A percentile compares a stretch with the other conserved stretches of the same genome.
These are phyloP conservation scores for Secale cereale DNA, from an alignment of 176 grass and related monocot species.

Conservation along the genomic window DNA sequence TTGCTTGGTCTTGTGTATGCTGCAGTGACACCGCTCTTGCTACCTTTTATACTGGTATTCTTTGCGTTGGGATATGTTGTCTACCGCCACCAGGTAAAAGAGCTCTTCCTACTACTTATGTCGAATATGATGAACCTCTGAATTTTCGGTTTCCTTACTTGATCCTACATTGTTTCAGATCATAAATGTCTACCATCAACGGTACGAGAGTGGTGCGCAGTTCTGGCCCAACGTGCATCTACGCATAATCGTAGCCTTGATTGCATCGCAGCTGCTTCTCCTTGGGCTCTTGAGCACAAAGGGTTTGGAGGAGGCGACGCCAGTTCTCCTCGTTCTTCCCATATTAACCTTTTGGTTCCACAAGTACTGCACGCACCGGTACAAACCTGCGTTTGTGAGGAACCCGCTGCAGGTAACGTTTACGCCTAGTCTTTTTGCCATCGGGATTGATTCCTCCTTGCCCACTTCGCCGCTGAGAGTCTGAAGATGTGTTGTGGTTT, in stretches of 20 bases:
- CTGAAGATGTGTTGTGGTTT: background rate
- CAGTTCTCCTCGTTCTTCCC: constrained; percentile 70
- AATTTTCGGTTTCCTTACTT: constrained; percentile 3
- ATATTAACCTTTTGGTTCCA: constrained; percentile 85
- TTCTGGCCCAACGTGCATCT: constrained; percentile 94
- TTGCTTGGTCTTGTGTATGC: constrained; percentile 91
- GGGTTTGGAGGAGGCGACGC: constrained; percentile 44
- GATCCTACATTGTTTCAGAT: constrained; percentile 40
- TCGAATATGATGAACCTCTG: background rate
- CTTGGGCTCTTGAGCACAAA: constrained; percentile 84
- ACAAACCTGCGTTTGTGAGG: constrained; percentile 66
- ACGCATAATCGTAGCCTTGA: constrained; percentile 66
- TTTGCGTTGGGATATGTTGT: constrained; percentile 83
- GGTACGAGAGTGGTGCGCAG: constrained; percentile 76
- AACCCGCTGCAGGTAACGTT: constrained; percentile 79
- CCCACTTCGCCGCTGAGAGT: background rate
- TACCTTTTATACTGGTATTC: constrained; percentile 93
- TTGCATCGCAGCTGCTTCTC: constrained; percentile 79
- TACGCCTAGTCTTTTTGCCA: too few relatives aligned
- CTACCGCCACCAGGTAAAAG: constrained; percentile 84
- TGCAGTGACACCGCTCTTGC: constrained; percentile 74
- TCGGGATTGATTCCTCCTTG: background rate
- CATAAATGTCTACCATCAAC: constrained; percentile 97
- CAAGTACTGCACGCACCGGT: constrained; percentile 78
- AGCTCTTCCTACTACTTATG: background rate